Conservation (phyloP, 2,329 filamentous ascomycete species). For the Tolypocladium endophyticum region DNA sequence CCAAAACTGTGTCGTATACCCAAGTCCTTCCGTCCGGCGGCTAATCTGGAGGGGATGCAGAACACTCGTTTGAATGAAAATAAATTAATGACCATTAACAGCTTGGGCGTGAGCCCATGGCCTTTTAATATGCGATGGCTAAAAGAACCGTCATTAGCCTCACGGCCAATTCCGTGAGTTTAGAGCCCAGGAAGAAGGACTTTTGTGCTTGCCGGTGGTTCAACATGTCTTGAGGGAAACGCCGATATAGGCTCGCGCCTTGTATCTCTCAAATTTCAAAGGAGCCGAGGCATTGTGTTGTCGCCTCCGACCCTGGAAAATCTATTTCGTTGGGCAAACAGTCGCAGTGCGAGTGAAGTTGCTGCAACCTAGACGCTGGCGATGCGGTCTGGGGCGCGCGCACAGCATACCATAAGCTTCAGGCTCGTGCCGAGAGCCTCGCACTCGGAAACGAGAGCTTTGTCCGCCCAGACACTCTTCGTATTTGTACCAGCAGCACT, state of each 20-base stretch:
- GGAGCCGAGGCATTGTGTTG: neutral
- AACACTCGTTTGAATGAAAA: neutral
- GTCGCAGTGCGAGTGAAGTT: neutral
- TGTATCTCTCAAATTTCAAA: neutral
- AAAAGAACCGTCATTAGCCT: neutral
- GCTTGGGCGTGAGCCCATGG: neutral
- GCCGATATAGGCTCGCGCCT: neutral
- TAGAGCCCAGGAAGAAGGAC: neutral
- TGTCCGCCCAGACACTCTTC: slow-evolving; percentile 68
- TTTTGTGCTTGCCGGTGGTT: neutral
- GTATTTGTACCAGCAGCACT: slow-evolving; percentile 40
- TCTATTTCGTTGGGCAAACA: neutral
- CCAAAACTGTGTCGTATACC: neutral
- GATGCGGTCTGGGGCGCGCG: slow-evolving; percentile 60
- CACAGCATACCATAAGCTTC: slow-evolving; percentile 84
- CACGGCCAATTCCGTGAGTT: neutral
- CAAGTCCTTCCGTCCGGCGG: slow-evolving; percentile 1
- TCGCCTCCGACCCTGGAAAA: neutral
- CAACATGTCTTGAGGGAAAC: neutral
- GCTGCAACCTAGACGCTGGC: slow-evolving; percentile 30
- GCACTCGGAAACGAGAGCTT: slow-evolving; percentile 67
- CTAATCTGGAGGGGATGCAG: neutral
- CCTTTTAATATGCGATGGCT: neutral
- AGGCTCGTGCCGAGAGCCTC: slow-evolving; percentile 79
- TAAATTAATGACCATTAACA: neutral